A percentile compares a stretch with the other conserved stretches of the same genome.
Evolutionary conservation across 2,329 filamentous ascomycete genomes (phyloP).

Genomic region (Aspergillus candidus): DNA sequence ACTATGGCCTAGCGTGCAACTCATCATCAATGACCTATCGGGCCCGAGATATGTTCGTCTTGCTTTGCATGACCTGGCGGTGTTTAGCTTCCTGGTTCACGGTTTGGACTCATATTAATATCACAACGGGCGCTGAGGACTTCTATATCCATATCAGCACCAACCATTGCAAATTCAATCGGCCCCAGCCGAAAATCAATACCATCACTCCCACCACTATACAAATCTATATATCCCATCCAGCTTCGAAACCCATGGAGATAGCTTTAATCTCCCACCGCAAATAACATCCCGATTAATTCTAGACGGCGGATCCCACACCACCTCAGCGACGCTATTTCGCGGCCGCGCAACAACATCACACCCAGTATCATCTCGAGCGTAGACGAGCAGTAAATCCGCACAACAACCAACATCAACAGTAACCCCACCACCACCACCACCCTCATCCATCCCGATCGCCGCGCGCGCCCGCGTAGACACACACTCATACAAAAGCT

Average conservation of each 20-base stretch:
- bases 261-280: constrained; percentile 15
- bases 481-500: constrained; percentile 52
- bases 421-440: not conserved
- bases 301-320: constrained; percentile 33
- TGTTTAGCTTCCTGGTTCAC: too few relatives aligned
- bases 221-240: constrained; percentile 3
- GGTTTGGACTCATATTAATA: too few relatives aligned
- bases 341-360: constrained; percentile 20
- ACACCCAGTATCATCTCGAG: constrained; percentile 29
- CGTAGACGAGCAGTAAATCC: constrained; percentile 21
- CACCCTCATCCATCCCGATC: constrained; percentile 22
- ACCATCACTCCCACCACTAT: not conserved
- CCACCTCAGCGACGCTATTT: constrained; percentile 29
- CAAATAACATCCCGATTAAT: constrained; percentile 22
- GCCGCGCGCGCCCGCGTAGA: constrained; percentile 39
- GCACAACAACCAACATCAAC: constrained; percentile 10
- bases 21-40: too few relatives aligned
- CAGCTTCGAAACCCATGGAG: not conserved
- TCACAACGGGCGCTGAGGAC: too few relatives aligned
- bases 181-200: not conserved
- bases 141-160: not conserved
- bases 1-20: too few relatives aligned
- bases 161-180: not conserved
- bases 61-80: too few relatives aligned
- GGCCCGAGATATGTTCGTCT: too few relatives aligned